Evolutionary conservation across 768 basidiomycete species (phyloP).

Genomic region (Hygrophoropsis aurantiaca): DNA sequence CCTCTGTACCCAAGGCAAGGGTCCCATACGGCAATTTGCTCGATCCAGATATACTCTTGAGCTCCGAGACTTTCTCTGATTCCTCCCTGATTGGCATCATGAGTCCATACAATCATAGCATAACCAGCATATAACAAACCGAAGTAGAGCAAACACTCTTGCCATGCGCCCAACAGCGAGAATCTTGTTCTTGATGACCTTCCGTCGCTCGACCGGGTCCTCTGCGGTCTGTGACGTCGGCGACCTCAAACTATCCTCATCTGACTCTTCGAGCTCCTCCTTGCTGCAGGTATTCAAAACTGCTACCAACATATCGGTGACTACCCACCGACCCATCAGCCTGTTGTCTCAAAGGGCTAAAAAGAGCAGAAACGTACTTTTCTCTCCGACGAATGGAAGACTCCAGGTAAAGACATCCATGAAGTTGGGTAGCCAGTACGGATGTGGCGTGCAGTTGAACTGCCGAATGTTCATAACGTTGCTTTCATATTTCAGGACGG

Average conservation of each 20-base stretch:
- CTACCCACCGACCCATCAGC: slow-evolving; percentile 40
- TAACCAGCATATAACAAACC: slow-evolving; percentile 50
- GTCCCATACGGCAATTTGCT: slow-evolving; percentile 78
- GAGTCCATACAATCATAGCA: not conserved
- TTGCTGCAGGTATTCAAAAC: slow-evolving; percentile 95
- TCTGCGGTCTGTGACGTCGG: slow-evolving; percentile 33
- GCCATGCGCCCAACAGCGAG: slow-evolving; percentile 97
- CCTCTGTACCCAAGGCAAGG: slow-evolving; percentile 86
- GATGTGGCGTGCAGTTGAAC: slow-evolving; percentile 95
- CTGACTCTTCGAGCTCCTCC: slow-evolving; percentile 89
- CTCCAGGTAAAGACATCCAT: slow-evolving; percentile 99
- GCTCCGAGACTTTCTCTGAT: slow-evolving; percentile 94
- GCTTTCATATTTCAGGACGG: slow-evolving; percentile 97
- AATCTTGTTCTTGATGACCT: slow-evolving; percentile 97
- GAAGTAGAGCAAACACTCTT: slow-evolving; percentile 90
- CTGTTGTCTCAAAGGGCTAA: not conserved
- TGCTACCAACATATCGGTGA: slow-evolving; percentile 98
- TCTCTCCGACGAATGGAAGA: slow-evolving; percentile 96
- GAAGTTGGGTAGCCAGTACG: slow-evolving; percentile 98
- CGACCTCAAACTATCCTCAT: slow-evolving; percentile 43
- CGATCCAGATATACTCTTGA: slow-evolving; percentile 87
- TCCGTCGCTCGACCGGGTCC: slow-evolving; percentile 72
- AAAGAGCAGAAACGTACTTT: slow-evolving; percentile 58
- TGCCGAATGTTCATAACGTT: slow-evolving; percentile 99
- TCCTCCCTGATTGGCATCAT: slow-evolving; percentile 68